Evolutionary conservation across 805 yeast genomes (phyloP).

Genomic region (Cyberlindnera xishuangbannaensis): DNA sequence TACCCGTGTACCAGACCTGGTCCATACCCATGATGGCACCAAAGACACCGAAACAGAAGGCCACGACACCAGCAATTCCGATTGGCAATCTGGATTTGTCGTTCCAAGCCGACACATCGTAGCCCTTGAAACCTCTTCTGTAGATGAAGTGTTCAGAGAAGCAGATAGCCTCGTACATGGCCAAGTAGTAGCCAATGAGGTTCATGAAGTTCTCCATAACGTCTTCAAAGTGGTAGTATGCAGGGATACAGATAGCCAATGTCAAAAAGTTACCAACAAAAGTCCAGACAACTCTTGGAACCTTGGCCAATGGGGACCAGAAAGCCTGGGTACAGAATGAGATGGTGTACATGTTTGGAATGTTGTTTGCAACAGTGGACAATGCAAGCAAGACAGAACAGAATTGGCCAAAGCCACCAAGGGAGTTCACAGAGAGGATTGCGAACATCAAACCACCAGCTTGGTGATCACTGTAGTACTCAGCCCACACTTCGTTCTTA

Average conservation of each 20-base stretch:
- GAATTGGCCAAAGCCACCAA: constrained; percentile 87
- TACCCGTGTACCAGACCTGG: constrained; percentile 81
- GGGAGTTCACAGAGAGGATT: constrained; percentile 69
- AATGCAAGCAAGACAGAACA: constrained; percentile 79
- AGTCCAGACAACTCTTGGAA: constrained; percentile 87
- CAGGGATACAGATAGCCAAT: constrained; percentile 86
- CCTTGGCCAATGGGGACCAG: constrained; percentile 64
- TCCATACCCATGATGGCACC: constrained; percentile 87
- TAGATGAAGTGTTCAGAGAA: constrained; percentile 81
- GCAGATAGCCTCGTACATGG: constrained; percentile 72
- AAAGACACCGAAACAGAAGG: constrained; percentile 75
- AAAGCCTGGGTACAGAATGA: constrained; percentile 82
- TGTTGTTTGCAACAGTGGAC: constrained; percentile 85
- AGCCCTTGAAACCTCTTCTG: constrained; percentile 55
- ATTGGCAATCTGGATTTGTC: constrained; percentile 57
- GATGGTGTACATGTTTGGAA: constrained; percentile 91
- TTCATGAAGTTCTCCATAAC: constrained; percentile 88
- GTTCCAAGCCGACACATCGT: constrained; percentile 58
- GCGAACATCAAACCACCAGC: constrained; percentile 83
- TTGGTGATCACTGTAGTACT: constrained; percentile 45
- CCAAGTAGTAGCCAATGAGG: constrained; percentile 85
- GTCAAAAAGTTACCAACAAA: constrained; percentile 66
- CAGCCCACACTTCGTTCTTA: constrained; percentile 39
- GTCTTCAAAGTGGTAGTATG: constrained; percentile 62
- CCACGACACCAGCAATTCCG: constrained; percentile 74